Evolutionary conservation across 164 flowering plant species (phyloP), one percentile per base, ranked within the genome.

Genomic region (Buxus sempervirens): DNA sequence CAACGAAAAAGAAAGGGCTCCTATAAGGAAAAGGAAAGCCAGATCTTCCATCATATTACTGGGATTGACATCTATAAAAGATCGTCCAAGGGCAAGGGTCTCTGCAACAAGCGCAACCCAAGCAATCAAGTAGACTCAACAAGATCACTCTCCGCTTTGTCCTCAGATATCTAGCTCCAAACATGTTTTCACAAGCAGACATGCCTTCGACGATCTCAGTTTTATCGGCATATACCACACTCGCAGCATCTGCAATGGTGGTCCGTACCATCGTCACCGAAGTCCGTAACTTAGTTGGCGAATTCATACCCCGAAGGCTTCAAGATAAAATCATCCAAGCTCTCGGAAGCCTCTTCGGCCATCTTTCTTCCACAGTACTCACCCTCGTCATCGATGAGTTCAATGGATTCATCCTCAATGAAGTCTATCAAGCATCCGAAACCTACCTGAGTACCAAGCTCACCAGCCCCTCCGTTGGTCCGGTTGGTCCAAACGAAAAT

Each of bases 171-270:
- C 12, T 15, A 45, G 9, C 12, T 45, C 51, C 12, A 14, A 56
- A 24, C 32, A 45, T 45, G 51, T 45, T 45, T 10, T 45, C 51
- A 5, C 18, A 5, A 10, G 12, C 51, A 45, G 12, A 79, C 60
- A 74, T 73, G 61, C 77, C 80, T 1, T 70, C 83, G 14, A 26
- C 81, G 13, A 70, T 69, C 69, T 26, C 75, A 32, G 15, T 82
- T 0, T 25, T 85, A 36, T 73, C 88, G 1, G 66, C 81, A 6
- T 80, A 77, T 0, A 85, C 88, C 32, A 76, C 92, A 13, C 51
- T 82, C 45, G 67, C 86, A 27, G 84, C 86, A 51, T 73, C 88
- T 0, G 76, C 77, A 15, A 69, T 85, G 63, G 76, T 89, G 42
- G 22, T 83, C 58, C 78, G 83, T 21, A 62, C 84, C 54, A 68